These are phyloP conservation scores for Dipteronia sinensis DNA, from an alignment of 345 rosid species.

Conservation along the genomic window DNA sequence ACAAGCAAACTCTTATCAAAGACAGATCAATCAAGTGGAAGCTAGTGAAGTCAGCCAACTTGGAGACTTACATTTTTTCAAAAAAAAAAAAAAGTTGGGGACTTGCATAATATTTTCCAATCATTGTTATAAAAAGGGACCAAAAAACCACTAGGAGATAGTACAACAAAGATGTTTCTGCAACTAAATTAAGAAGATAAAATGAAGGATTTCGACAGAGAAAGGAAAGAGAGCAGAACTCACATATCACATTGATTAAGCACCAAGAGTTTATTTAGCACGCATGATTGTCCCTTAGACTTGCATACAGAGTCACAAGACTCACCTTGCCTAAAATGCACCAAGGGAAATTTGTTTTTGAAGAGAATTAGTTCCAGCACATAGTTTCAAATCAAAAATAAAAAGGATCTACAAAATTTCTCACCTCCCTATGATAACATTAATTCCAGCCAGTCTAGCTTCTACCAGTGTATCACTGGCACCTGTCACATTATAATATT, in stretches of 20 bases:
- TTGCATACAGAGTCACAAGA: slow-evolving; percentile 86
- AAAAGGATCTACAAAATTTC: slow-evolving; percentile 19
- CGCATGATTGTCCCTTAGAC: slow-evolving; percentile 81
- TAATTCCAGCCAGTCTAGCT: slow-evolving; percentile 77
- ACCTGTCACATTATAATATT: slow-evolving; percentile 33
- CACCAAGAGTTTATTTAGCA: slow-evolving; percentile 75
- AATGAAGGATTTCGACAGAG: neutral
- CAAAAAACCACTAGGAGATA: neutral
- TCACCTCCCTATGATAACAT: slow-evolving; percentile 79
- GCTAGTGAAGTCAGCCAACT: neutral
- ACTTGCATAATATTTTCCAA: neutral
- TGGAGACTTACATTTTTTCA: neutral
- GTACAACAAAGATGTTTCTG: slow-evolving; percentile 1
- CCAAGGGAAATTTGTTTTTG: slow-evolving; percentile 23
- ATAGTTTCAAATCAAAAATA: slow-evolving; percentile 2
- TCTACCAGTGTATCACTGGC: slow-evolving; percentile 48
- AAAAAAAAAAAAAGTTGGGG: neutral
- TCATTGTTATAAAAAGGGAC: slow-evolving; percentile 1
- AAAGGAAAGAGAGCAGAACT: slow-evolving; percentile 28
- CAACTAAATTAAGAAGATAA: neutral
- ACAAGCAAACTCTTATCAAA: neutral
- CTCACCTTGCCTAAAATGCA: slow-evolving; percentile 69
- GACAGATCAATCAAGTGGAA: slow-evolving; percentile 3
- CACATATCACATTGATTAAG: slow-evolving; percentile 89
- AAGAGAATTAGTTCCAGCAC: slow-evolving; percentile 15